Evolutionary conservation across 495 filamentous ascomycete species (phyloP).

Genomic region (Jackrogersella minutella): DNA sequence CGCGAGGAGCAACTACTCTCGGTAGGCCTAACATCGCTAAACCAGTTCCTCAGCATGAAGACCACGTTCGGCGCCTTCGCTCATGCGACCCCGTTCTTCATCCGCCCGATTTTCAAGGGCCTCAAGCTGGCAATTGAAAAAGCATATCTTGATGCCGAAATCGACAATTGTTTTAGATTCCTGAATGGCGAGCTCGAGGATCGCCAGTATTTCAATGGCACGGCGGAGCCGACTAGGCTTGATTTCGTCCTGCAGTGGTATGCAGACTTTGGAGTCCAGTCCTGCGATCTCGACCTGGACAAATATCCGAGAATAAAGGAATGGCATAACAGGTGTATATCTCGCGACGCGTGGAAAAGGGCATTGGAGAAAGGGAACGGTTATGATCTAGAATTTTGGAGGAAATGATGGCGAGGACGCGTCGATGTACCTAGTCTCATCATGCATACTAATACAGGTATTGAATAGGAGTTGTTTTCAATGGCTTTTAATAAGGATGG

Average conservation of each 20-base stretch:
- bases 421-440: too few relatives aligned
- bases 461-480: too few relatives aligned
- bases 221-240: slow-evolving; percentile 20
- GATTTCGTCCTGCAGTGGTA: slow-evolving; percentile 38
- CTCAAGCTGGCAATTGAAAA: not conserved
- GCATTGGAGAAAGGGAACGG: slow-evolving; percentile 44
- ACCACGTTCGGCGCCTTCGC: slow-evolving; percentile 6
- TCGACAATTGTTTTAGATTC: slow-evolving; percentile 7
- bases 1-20: slow-evolving; percentile 37
- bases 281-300: slow-evolving; percentile 23
- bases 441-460: too few relatives aligned
- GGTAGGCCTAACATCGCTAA: slow-evolving; percentile 10
- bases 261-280: slow-evolving; percentile 29
- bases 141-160: slow-evolving; percentile 1
- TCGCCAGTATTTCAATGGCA: slow-evolving; percentile 29
- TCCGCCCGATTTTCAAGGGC: not conserved
- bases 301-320: slow-evolving; percentile 40
- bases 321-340: slow-evolving; percentile 36
- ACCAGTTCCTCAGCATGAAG: slow-evolving; percentile 7
- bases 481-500: not conserved
- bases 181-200: slow-evolving; percentile 20
- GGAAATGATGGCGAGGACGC: too few relatives aligned
- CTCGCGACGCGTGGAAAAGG: slow-evolving; percentile 38
- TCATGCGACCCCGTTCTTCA: slow-evolving; percentile 2
- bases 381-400: slow-evolving; percentile 32